Conservation (phyloP, 257 asterid species). For the Nicotiana knightiana region DNA sequence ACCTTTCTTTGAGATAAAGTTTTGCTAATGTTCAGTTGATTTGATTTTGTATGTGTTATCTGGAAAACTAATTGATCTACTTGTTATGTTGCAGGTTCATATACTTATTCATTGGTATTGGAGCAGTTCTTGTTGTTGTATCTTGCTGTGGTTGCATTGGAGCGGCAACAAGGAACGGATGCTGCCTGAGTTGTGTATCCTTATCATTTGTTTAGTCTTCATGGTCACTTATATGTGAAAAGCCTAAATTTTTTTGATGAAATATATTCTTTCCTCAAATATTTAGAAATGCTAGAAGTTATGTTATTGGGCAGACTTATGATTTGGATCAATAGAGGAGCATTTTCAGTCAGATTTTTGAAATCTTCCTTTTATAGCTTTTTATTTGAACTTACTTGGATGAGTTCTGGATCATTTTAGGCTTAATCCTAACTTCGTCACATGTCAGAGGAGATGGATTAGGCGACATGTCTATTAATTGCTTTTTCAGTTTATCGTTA, state of each 20-base stretch:
- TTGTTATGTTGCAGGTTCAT: constrained; percentile 68
- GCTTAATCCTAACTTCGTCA: not conserved
- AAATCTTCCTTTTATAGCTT: not conserved
- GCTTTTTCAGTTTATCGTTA: not conserved
- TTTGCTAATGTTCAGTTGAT: not conserved
- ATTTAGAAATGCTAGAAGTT: not conserved
- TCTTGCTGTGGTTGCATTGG: constrained; percentile 94
- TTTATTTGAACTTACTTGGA: not conserved
- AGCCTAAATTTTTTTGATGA: not conserved
- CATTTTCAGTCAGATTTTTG: not conserved
- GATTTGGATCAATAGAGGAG: not conserved
- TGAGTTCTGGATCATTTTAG: not conserved
- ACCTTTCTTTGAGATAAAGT: not conserved
- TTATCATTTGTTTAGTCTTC: constrained; percentile 9
- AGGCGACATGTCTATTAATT: not conserved
- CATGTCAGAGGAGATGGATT: not conserved
- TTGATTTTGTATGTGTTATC: not conserved
- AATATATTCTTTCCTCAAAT: not conserved
- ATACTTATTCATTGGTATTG: constrained; percentile 73
- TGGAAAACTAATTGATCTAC: not conserved
- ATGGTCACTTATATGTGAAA: not conserved
- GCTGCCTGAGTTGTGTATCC: constrained; percentile 98
- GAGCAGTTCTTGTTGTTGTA: constrained; percentile 58
- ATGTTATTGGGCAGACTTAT: not conserved
- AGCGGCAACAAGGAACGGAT: constrained; percentile 62